Conservation (phyloP, 2,329 filamentous ascomycete species). For the Thelonectria blattea region DNA sequence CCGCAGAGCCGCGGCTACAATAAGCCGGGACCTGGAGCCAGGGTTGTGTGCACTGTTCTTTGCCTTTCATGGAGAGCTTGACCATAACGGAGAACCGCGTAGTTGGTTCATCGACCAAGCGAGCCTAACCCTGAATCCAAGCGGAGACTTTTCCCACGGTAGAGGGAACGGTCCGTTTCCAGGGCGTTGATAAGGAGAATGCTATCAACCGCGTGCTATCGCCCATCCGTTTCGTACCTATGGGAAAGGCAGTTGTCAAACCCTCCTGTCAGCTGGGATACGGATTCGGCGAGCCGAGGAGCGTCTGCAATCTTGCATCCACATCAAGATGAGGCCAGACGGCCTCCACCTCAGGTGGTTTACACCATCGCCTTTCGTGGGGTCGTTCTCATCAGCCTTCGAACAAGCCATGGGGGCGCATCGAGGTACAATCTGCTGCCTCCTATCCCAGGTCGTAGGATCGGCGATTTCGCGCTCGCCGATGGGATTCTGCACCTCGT, state of each 20-base stretch:
- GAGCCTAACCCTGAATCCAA: constrained; percentile 3
- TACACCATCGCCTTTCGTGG: constrained; percentile 19
- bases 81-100: constrained; percentile 7
- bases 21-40: constrained; percentile 1
- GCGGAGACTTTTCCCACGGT: constrained; percentile 7
- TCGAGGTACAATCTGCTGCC: constrained; percentile 11
- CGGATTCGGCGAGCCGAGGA: constrained; percentile 18
- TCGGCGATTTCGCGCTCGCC: constrained; percentile 32
- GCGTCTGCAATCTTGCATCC: constrained; percentile 4
- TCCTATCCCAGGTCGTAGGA: constrained; percentile 27
- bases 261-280: constrained; percentile 11
- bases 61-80: constrained; percentile 3
- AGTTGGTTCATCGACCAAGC: constrained; percentile 10
- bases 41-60: constrained; percentile 14
- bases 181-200: constrained; percentile 13
- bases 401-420: constrained; percentile 15
- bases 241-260: constrained; percentile 7
- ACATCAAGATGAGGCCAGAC: constrained; percentile 1
- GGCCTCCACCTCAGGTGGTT: constrained; percentile 15
- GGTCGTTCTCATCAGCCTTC: constrained; percentile 8
- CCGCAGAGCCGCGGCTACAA: constrained; percentile 13
- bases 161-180: background rate
- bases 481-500: constrained; percentile 33
- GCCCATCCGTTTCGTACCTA: constrained; percentile 10
- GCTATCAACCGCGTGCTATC: constrained; percentile 1